Evolutionary conservation across 148 eudicot genomes (phyloP), one percentile per base, ranked within the genome.

Genomic region (Fagopyrum esculentum): DNA sequence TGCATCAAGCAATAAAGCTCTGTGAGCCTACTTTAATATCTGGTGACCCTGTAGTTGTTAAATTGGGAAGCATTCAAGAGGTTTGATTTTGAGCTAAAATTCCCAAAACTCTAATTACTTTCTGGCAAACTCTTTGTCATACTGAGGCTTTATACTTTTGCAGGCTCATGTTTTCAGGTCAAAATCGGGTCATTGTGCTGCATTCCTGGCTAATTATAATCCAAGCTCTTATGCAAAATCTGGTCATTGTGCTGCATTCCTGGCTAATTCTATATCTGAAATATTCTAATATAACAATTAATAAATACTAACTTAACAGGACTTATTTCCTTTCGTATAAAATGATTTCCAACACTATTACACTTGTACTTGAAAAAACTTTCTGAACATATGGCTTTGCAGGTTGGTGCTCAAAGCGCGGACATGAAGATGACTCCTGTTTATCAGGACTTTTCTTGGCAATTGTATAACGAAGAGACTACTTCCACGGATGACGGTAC

Each of bases 1-100:
- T 92, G 74, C 97, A 92, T 76, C 81, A 82, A 78, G 96, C 97
- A 45, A 81, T 92, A 78, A 92, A 92, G 83, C 84, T 92, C 17
- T 88, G 93, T 76, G 97, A 92, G 83, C 89, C 88, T 30, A 90
- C 91, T 72, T 79, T 92, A 64, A 81, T 90, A 76, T 82, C 96
- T 35, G 79, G 85, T 60, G 86, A 88, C 64, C 89, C 97, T 44
- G 74, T 78, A 22, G 80, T 85, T 57, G 68, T 78, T 57, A 63
- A 70, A 9, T 83, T 89, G 29, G 97, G 97, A 26, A 77, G 80
- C 69, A 64, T 69, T 72, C 92, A 89, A 82, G 94, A 92, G 97
- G 97, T 92, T 66, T 57, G 80, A 46, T 76, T 22, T 69, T 76
- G 10, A 66, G 45, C 71, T 13, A 64, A 64, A 64, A 12, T 64